Evolutionary conservation across 441 rosid genomes (phyloP).

Genomic region (Viola pubescens): DNA sequence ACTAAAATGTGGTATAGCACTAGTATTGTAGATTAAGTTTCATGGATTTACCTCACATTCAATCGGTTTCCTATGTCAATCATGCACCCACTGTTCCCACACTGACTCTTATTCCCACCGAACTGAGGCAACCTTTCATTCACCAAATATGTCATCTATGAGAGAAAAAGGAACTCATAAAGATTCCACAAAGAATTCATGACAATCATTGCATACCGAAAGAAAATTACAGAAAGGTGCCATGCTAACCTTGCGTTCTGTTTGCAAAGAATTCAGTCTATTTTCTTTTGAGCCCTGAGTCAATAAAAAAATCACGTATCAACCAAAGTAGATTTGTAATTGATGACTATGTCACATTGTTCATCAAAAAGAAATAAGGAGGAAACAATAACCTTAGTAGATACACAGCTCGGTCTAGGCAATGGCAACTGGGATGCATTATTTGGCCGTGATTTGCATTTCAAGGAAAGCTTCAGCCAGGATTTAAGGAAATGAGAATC

Average conservation of each 20-base stretch:
- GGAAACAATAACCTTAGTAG: slow-evolving; percentile 43
- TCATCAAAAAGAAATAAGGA: slow-evolving; percentile 8
- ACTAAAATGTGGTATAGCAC: background rate
- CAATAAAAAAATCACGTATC: slow-evolving; percentile 28
- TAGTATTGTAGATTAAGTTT: background rate
- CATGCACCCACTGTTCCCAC: slow-evolving; percentile 18
- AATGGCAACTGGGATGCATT: slow-evolving; percentile 37
- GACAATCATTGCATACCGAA: background rate
- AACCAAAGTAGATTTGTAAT: slow-evolving; percentile 13
- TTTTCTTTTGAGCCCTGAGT: slow-evolving; percentile 89
- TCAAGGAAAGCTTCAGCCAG: slow-evolving; percentile 76
- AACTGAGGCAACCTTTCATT: slow-evolving; percentile 29
- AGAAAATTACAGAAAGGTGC: background rate
- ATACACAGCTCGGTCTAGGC: slow-evolving; percentile 27
- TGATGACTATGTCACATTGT: slow-evolving; percentile 3
- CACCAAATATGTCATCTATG: slow-evolving; percentile 29
- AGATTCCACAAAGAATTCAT: background rate
- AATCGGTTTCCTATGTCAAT: slow-evolving; percentile 29
- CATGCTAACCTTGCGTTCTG: slow-evolving; percentile 55
- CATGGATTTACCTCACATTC: slow-evolving; percentile 28
- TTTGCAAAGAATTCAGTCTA: slow-evolving; percentile 47
- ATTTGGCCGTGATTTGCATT: slow-evolving; percentile 44
- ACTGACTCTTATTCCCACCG: slow-evolving; percentile 26
- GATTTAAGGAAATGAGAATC: slow-evolving; percentile 8
- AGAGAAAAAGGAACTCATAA: slow-evolving; percentile 3